Base-by-base conservation (phyloP, 2,329 filamentous ascomycete species). In the Coleophoma eucalyptorum region DNA sequence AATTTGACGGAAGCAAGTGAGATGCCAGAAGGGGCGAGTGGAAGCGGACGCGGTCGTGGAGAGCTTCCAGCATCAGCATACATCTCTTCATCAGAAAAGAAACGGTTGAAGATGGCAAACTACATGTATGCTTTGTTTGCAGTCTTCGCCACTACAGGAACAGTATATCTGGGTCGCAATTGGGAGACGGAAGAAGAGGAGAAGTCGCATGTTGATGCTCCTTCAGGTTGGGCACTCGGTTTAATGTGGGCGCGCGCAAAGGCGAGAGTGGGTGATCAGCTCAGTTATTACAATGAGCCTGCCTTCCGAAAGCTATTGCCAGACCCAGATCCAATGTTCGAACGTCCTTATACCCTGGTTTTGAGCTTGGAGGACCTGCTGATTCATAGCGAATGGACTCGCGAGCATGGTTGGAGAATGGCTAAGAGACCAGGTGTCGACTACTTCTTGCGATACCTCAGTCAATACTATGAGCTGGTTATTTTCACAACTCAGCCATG, bases 401-500 rank as follows among this genome's bases (percentile, higher is more conserved):
- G 93, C 51, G 90, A 97, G 67, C 88, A 97, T 65, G 94, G 94
- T 52, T 99, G 94, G 91, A 84, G 93, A 59, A 80, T 95, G 55
- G 94, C 94, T 26, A 99, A 99, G 76, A 83, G 94, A 46, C 94
- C 94, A 34, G 94, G 94, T 43, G 82, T 95, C 55, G 94, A 99
- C 73, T 99, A 99, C 75, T 99, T 99, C 75, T 75, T 99, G 57
- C 89, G 90, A 65, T 99, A 99, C 69, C 80, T 99, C 45, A 93
- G 89, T 71, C 92, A 97, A 70, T 97, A 99, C 78, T 99, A 97
- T 67, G 94, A 99, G 70, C 78, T 99, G 49, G 94, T 97, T 48
- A 83, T 99, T 57, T 99, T 97, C 74, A 99, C 94, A 32, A 89
- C 83, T 37, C 86, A 94, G 43, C 91, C 93, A 1, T 90, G 85